Conservation (phyloP, 1,284 basidiomycete species). For the Ganoderma leucocontextum region DNA sequence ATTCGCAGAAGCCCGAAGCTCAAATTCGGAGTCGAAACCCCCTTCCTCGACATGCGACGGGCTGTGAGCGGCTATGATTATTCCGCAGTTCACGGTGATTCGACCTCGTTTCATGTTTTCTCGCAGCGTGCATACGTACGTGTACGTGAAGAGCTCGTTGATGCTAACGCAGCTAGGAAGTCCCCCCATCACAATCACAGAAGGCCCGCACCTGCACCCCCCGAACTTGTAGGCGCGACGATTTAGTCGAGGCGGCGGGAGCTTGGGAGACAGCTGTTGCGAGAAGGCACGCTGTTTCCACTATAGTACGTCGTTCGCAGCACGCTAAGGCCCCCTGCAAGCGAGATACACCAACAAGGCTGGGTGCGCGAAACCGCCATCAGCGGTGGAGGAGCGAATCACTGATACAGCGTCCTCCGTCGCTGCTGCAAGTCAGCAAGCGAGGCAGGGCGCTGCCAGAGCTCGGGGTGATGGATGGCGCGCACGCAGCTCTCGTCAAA, state of each 20-base stretch:
- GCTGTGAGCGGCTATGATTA: neutral
- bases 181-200: neutral
- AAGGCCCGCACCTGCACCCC: neutral
- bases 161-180: neutral
- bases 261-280: conserved; percentile 6
- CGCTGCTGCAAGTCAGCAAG: neutral
- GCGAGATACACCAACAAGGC: neutral
- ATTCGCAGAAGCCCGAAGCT: neutral
- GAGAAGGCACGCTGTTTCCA: neutral
- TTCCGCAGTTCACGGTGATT: neutral
- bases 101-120: neutral
- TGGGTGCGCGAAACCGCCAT: neutral
- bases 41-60: neutral
- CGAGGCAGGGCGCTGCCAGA: neutral
- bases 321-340: neutral
- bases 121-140: neutral
- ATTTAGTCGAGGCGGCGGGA: neutral
- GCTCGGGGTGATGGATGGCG: conserved; percentile 1
- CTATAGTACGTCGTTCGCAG: too few species aligned
- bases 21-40: neutral
- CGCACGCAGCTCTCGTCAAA: neutral
- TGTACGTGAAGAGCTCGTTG: neutral
- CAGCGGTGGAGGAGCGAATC: neutral
- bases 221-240: neutral
- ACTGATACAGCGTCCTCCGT: conserved; percentile 5